phyloP scores from a whole-genome alignment of 805 yeast species.

The Candida nemodendra region DNA sequence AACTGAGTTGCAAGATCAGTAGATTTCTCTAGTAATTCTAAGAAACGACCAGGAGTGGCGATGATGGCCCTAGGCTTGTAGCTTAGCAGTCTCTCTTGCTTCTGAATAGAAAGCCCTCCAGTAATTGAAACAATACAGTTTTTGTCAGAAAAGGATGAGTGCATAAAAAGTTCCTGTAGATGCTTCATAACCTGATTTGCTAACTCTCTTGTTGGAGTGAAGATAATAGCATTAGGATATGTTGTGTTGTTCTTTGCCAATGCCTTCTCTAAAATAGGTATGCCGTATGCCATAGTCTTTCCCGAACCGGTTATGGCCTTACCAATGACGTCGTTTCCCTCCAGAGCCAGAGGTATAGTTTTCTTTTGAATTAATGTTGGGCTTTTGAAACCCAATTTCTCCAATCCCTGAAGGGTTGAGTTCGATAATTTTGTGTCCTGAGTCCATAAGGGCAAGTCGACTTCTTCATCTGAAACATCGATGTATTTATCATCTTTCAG shows the following conservation, averaged over 20 bases:
- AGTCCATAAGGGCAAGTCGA: conserved; percentile 63
- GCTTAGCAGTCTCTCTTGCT: conserved; percentile 77
- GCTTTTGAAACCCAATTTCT: conserved; percentile 50
- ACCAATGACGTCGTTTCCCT: conserved; percentile 83
- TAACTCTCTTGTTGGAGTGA: conserved; percentile 95
- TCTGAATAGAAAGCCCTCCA: conserved; percentile 93
- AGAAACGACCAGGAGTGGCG: conserved; percentile 93
- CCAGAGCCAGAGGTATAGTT: conserved; percentile 71
- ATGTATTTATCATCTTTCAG: conserved; percentile 9
- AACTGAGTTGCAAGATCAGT: conserved; percentile 42
- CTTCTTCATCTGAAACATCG: conserved; percentile 29
- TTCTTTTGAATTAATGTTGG: conserved; percentile 86
- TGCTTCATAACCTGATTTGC: conserved; percentile 93
- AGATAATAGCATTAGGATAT: conserved; percentile 71
- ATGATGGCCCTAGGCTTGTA: conserved; percentile 79
- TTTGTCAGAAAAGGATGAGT: conserved; percentile 39
- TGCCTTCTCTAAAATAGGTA: conserved; percentile 79
- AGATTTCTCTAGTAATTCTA: conserved; percentile 72
- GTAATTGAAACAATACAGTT: conserved; percentile 74
- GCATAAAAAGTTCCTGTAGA: conserved; percentile 53
- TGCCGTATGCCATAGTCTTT: conserved; percentile 92
- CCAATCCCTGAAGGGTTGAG: conserved; percentile 61
- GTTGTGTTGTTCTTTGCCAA: conserved; percentile 29
- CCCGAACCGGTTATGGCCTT: conserved; percentile 98
- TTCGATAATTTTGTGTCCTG: conserved; percentile 43